These are phyloP conservation scores for Psilocybe tampanensis DNA, from an alignment of 768 basidiomycete genomes.

Conservation along the genomic window DNA sequence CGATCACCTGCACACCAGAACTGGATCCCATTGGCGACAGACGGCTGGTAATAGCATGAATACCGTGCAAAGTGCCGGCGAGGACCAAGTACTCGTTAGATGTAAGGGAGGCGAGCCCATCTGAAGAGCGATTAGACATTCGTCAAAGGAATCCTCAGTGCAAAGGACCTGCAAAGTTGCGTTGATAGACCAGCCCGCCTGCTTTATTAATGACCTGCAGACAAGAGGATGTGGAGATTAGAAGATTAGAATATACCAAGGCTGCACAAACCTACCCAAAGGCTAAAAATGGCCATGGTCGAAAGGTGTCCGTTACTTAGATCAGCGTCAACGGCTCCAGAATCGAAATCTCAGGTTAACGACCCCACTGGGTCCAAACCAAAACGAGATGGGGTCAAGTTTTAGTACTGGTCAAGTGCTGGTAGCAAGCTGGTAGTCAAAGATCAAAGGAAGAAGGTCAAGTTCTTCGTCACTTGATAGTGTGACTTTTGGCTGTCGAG, in stretches of 20 bases:
- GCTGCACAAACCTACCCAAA: conserved; percentile 63
- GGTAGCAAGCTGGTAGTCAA: neutral
- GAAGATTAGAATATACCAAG: conserved; percentile 4
- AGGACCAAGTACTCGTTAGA: conserved; percentile 96
- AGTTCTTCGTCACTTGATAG: neutral
- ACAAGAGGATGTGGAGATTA: neutral
- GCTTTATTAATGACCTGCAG: conserved; percentile 95
- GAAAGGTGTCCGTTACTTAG: neutral
- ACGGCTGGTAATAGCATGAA: conserved; percentile 96
- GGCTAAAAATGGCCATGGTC: conserved; percentile 74
- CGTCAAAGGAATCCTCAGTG: conserved; percentile 5
- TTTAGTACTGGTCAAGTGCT: neutral
- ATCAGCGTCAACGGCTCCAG: no score
- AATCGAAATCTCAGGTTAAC: no score
- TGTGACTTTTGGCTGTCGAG: neutral
- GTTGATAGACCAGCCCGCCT: conserved; percentile 93
- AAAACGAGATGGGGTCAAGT: neutral
- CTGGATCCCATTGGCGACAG: conserved; percentile 81
- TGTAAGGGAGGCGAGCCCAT: conserved; percentile 87
- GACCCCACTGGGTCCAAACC: no score
- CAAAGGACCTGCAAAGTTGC: conserved; percentile 81
- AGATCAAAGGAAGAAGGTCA: neutral
- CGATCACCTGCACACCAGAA: conserved; percentile 93
- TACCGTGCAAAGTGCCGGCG: conserved; percentile 95
- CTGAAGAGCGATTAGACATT: conserved; percentile 43